Base-by-base conservation (phyloP, 2,329 filamentous ascomycete species). In the Zasmidium cellare region DNA sequence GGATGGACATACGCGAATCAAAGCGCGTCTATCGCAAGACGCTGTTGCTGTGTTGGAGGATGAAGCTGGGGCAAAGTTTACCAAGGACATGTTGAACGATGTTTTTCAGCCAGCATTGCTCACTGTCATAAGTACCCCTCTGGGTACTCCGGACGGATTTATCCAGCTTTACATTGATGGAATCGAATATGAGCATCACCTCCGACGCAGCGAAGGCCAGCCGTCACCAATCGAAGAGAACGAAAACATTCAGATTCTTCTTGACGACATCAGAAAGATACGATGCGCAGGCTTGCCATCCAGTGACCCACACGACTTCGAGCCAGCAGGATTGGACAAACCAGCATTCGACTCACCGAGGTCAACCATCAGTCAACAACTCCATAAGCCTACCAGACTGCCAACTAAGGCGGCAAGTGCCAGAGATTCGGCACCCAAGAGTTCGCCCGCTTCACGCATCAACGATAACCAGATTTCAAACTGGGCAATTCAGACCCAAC, bases 41-140 rank as follows among this genome's bases (percentile, higher is more conserved):
- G 67, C 64, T 9, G 55, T 67, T 3, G 52, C 55, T 2, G 47
- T 46, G 3, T 56, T 70, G n/a, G 64, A 70, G 52, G 60, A 57
- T 11, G 69, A 67, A 20, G 59, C 61, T 9, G 67, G 59, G 2
- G 64, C 62, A 25, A 38, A 60, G 9, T 50, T 70, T 18, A 57
- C 38, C 24, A 31, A 31, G 6, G 63, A 68, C 19, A 63, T 62
- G 20, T 66, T 56, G 9, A 65, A 66, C 19, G 70, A 72, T 55
- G 56, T 72, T 9, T 53, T 72, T 23, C 54, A 60, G 14, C 47
- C 68, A 46, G 55, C 49, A 16, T 46, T 48, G 14, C 56, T 67
- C 51, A 69, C 62, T 1, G 56, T 71, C 9, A 55, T 70, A 41
- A 69, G 67, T 57, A 70, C 68, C 1, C 59, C 66, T 1, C 65